These are phyloP conservation scores for Nicotiana rustica DNA, from an alignment of 305 asterid genomes.

Conservation along the genomic window DNA sequence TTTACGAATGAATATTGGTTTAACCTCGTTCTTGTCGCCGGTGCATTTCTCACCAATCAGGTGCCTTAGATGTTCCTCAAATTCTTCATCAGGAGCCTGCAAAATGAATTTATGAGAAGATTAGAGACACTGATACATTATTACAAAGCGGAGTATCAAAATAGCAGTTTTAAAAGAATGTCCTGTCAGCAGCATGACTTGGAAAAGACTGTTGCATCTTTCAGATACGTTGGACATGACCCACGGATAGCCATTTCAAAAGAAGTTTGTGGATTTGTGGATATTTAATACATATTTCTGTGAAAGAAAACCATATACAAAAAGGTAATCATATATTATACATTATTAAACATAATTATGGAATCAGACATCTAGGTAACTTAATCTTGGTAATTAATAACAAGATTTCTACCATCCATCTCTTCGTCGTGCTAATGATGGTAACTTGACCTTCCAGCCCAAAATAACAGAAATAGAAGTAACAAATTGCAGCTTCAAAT, in stretches of 20 bases:
- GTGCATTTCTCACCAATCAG: constrained; percentile 80
- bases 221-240: neutral
- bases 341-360: neutral
- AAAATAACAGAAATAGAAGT: neutral
- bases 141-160: neutral
- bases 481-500: constrained; percentile 22
- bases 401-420: constrained; percentile 7
- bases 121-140: neutral
- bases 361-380: neutral
- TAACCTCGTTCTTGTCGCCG: constrained; percentile 88
- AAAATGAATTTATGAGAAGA: constrained; percentile 31
- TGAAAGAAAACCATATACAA: neutral
- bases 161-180: neutral
- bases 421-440: neutral
- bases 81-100: constrained; percentile 97
- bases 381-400: neutral
- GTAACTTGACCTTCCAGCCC: neutral
- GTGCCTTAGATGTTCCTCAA: constrained; percentile 86
- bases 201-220: neutral
- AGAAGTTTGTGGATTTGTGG: neutral
- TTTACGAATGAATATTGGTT: neutral
- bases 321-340: neutral
- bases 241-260: neutral
- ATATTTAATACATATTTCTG: neutral
- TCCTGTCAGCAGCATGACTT: neutral